These are phyloP conservation scores for Lophium mytilinum DNA, from an alignment of 495 filamentous ascomycete species.

Conservation along the genomic window DNA sequence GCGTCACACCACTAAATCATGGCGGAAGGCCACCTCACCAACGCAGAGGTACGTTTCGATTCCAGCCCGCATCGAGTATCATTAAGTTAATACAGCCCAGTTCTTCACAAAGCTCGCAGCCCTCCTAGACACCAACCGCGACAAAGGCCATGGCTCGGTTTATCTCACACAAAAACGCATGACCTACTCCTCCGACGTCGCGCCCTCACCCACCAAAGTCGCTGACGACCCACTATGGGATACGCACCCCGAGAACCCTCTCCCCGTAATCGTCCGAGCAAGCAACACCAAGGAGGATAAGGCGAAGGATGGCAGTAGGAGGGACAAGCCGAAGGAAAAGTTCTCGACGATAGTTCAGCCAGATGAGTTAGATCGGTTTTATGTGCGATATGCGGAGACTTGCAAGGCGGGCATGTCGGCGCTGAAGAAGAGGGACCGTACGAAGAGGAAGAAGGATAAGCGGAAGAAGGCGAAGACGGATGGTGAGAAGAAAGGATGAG, in stretches of 20 bases:
- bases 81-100: slow-evolving; percentile 39
- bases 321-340: slow-evolving; percentile 58
- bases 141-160: slow-evolving; percentile 66
- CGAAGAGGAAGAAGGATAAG: slow-evolving; percentile 65
- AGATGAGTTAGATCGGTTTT: slow-evolving; percentile 71
- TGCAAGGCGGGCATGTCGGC: slow-evolving; percentile 82
- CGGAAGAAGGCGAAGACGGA: slow-evolving; percentile 59
- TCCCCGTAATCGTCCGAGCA: slow-evolving; percentile 75
- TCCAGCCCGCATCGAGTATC: background rate
- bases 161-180: slow-evolving; percentile 77
- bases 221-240: slow-evolving; percentile 43
- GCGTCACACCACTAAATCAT: slow-evolving; percentile 32
- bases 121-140: slow-evolving; percentile 62
- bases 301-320: slow-evolving; percentile 32
- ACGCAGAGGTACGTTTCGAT: slow-evolving; percentile 58
- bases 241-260: slow-evolving; percentile 46
- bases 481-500: slow-evolving; percentile 51
- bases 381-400: slow-evolving; percentile 77
- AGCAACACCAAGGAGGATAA: slow-evolving; percentile 61
- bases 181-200: slow-evolving; percentile 18
- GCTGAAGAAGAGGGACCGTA: slow-evolving; percentile 88
- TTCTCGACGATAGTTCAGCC: slow-evolving; percentile 75
- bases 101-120: slow-evolving; percentile 75
- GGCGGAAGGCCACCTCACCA: slow-evolving; percentile 50
- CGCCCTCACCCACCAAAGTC: slow-evolving; percentile 21